Base-by-base conservation (phyloP, 1,139 yeast genomes). In the Torulaspora pretoriensis region DNA sequence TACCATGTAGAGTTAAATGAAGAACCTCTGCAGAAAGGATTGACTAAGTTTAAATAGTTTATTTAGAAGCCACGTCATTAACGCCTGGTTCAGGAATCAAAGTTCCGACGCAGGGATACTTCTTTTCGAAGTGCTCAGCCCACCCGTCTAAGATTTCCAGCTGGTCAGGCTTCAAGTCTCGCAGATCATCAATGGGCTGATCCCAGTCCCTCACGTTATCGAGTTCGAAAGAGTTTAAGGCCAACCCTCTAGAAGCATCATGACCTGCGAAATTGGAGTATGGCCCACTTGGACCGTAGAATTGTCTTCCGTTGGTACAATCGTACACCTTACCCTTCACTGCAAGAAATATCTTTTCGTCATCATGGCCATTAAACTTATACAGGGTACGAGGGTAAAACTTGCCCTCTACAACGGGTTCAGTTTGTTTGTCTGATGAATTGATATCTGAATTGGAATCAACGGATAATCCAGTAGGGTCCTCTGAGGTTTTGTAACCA, bases 231-330 rank as follows among this genome's bases (percentile, higher is more conserved):
- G 96, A 85, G 65, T 90, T 92, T 59, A 78, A 73, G 1, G 97
- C 97, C 51, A 92, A 75, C 0, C 98, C 98, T 53, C 98, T 72
- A 2, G 95, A 84, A 2, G 98, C 97, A 68, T 92, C 98, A 55
- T 88, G 83, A 3, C 98, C 98, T 1, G 97, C 97, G 72, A 92
- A 92, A 62, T 88, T 89, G 46, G 85, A 83, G 66, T 92, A 92
- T 0, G 97, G 96, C 0, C 97, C 97, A 17, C 94, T 89, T 3
- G 98, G 98, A 0, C 98, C 98, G 62, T 94, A 92, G 63, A 92
- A 92, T 42, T 80, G 75, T 51, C 89, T 78, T 0, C 96, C 96
- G 19, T 74, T 72, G 8, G 87, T 72, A 22, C 89, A 96, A 61
- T 92, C 96, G 61, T 78, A 92, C 3, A 92, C 96, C 36, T 77